Evolutionary conservation across 164 flowering plant species (phyloP), one percentile per base, ranked within the genome.

Genomic region (Santalum album): DNA sequence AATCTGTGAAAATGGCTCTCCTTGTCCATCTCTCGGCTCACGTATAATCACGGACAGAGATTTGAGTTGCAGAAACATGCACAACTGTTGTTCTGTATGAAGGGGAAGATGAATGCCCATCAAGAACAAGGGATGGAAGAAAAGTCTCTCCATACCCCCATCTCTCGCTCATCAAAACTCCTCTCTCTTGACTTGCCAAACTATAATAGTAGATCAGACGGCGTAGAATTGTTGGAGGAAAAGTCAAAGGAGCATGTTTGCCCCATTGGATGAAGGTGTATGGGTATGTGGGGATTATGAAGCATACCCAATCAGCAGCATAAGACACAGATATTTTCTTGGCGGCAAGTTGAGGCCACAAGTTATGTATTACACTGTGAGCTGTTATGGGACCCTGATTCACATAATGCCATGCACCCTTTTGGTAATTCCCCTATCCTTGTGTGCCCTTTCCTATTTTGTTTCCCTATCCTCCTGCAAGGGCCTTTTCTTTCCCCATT

Each of bases 331-430:
- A 73, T 69, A 65, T 73, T 73, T 69, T 53, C 51, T 26, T 34
- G 42, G 40, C 43, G 23, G 52, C 60, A 61, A 71, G 56, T 56
- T 26, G 21, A 52, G 65, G 22, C 73, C 77, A 66, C 69, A 58
- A 25, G 21, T 51, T 46, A 19, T 55, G 48, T 19, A 44, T 3
- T 7, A 51, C 9, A 29, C 34, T 29, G 55, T 56, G 48, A 57
- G 61, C 36, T 61, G 67, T 49, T 46, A 53, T 56, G 66, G 73
- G 73, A 51, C 76, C 76, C 66, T 46, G 51, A 48, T 19, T 25
- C 61, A 65, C n/a, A 62, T 55, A 53, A 40, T 53, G 64, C 49
- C 56, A 29, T 46, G 43, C 50, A 61, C 39, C 53, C 50, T 67
- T 60, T 63, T 50, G 48, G 25, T 29, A 18, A n/a, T 53, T 53